Base-by-base conservation (phyloP, 805 yeast species). In the Cyberlindnera maritima region DNA sequence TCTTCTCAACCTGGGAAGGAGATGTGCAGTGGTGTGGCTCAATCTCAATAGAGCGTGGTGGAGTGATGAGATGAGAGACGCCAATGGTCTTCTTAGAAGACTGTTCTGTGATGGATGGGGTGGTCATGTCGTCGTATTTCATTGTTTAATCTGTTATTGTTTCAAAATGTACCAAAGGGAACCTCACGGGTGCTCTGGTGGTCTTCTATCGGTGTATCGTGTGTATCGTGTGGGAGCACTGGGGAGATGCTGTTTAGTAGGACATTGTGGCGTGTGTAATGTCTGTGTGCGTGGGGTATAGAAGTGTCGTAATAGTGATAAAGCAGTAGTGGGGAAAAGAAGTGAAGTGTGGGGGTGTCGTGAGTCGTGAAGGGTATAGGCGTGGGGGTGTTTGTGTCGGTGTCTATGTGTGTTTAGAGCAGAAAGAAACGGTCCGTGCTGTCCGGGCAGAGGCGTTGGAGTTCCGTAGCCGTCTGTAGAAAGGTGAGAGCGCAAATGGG, bases 41-140 rank as follows among this genome's bases (percentile, higher is more conserved):
- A 7, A 44, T 23, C 31, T 15, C 26, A 7, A 44, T 23, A 11
- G 55, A 42, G 13, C 41, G 39, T 23, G 57, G 57, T 20, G 57
- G 57, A 3, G 57, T 51, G 29, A 54, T 49, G 18, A 39, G 41
- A n/a, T 39, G 35, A 21, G 25, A 21, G 9, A 21, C 5, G 13
- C 7, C 31, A 14, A 4, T n/a, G 29, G 53, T 44, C 54, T 47
- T 42, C 49, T 49, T 49, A 39, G 47, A 50, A 47, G 54, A 47
- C 48, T 29, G 43, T 29, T 28, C 33, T 49, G 49, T 49, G 46
- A 28, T 26, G 48, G 28, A 15, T 29, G 40, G 14, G 15, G 29
- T 28, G 28, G 34, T 28, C n/a, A 28, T 14, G 11, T 28, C 7
- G n/a, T 25, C 11, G 28, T 25, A 11, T 25, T 25, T 25, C n/a